A percentile compares a stretch with the other conserved stretches of the same genome.
phyloP scores from a whole-genome alignment of 208 protist genomes.

The Leishmania amazonensis region DNA sequence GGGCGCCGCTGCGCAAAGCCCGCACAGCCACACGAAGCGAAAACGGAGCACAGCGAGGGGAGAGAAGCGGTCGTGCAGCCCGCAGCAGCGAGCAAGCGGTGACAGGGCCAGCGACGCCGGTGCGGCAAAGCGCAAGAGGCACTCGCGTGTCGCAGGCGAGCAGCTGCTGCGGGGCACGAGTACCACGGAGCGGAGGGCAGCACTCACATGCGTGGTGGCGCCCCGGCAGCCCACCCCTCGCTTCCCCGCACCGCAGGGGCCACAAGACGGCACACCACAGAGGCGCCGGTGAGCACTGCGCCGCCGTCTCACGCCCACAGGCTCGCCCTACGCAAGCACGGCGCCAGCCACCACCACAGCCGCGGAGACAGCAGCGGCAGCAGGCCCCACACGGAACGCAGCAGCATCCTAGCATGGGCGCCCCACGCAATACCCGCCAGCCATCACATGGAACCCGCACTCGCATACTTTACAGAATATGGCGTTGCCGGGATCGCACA shows the following conservation, averaged over 20 bases:
- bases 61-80: background rate
- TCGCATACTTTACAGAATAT: background rate
- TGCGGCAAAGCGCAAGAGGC: background rate
- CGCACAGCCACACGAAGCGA: too few relatives aligned
- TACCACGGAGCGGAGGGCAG: background rate
- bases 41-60: background rate
- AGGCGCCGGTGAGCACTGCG: background rate
- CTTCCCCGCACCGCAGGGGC: background rate
- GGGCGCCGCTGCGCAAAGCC: too few relatives aligned
- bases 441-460: background rate
- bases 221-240: background rate
- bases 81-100: background rate
- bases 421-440: background rate
- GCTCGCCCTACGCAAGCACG: background rate
- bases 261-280: too few relatives aligned
- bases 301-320: background rate
- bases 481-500: background rate
- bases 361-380: background rate
- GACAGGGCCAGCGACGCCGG: background rate
- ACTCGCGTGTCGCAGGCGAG: background rate
- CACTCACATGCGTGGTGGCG: background rate
- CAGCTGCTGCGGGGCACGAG: background rate
- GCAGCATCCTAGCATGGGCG: background rate
- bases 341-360: background rate
- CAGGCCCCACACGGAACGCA: background rate